A percentile compares a stretch with the other conserved stretches of the same genome.
These are phyloP conservation scores for Sphagnum magellanicum DNA, from an alignment of 228 moss, liverwort and hornwort species.

Conservation along the genomic window DNA sequence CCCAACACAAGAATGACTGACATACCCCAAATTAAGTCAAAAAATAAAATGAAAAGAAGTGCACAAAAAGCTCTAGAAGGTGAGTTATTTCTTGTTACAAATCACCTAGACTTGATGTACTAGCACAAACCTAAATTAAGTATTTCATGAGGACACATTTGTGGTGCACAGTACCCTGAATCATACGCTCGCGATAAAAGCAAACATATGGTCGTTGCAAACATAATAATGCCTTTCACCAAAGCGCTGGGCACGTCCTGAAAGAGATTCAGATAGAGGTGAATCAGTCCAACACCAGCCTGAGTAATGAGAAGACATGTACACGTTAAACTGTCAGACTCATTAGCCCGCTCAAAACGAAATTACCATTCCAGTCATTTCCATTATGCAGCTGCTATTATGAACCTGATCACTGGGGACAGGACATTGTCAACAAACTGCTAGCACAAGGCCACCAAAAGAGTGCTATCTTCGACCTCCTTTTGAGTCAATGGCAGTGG, in stretches of 20 bases:
- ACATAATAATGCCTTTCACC: not conserved
- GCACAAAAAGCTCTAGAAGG: no score
- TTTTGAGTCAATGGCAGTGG: not conserved
- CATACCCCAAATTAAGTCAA: no score
- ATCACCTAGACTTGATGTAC: no score
- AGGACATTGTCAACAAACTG: not conserved
- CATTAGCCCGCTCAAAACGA: not conserved
- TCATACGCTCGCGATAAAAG: no score
- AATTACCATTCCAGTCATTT: not conserved
- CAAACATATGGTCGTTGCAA: not conserved
- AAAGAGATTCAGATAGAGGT: constrained; percentile 1
- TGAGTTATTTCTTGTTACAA: no score
- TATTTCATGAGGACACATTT: no score
- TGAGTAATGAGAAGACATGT: constrained; percentile 8
- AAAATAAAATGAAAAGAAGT: no score
- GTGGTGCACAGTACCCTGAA: no score
- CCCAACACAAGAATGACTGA: no score
- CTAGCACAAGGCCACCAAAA: not conserved
- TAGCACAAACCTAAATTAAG: no score
- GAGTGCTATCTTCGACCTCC: not conserved
- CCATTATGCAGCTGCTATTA: not conserved
- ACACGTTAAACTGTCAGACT: constrained; percentile 7
- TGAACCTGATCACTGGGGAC: not conserved
- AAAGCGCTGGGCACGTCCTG: constrained; percentile 4
- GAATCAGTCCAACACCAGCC: constrained; percentile 3